These are phyloP conservation scores for Cochlearia excelsa DNA, from an alignment of 345 rosid species.

Conservation along the genomic window DNA sequence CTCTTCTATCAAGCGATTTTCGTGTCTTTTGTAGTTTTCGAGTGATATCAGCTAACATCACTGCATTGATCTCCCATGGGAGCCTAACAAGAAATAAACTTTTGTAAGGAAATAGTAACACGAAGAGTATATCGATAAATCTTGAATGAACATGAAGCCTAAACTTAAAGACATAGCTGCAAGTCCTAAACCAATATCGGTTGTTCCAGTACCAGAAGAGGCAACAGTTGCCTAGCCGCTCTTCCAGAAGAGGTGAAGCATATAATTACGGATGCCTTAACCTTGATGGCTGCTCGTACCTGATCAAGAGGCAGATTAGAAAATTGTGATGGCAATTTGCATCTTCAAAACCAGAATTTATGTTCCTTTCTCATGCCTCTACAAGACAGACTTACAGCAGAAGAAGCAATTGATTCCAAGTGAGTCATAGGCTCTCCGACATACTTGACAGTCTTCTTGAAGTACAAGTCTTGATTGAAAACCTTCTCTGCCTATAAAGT, in stretches of 20 bases:
- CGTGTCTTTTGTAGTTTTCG: no score
- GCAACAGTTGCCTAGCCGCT: constrained; percentile 64
- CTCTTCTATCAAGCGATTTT: no score
- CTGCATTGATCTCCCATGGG: no score
- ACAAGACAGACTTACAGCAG: constrained; percentile 60
- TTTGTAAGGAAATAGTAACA: no score
- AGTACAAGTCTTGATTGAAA: constrained; percentile 84
- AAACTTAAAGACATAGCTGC: no score
- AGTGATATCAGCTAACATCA: no score
- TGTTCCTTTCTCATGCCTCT: not conserved
- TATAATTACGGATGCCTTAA: constrained; percentile 91
- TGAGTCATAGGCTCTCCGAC: constrained; percentile 97
- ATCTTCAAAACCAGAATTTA: not conserved
- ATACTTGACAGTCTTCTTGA: constrained; percentile 82
- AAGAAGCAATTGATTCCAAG: constrained; percentile 93
- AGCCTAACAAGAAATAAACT: no score
- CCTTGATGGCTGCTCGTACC: constrained; percentile 99
- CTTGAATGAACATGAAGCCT: no score
- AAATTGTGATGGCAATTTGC: constrained; percentile 3
- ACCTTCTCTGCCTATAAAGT: constrained; percentile 85
- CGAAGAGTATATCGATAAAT: no score
- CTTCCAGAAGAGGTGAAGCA: constrained; percentile 98
- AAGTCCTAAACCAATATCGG: no score
- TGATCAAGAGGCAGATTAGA: constrained; percentile 26
- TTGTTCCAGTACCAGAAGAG: no score